These are phyloP conservation scores for Solanum pimpinellifolium DNA, from an alignment of 257 asterid genomes.

Conservation along the genomic window DNA sequence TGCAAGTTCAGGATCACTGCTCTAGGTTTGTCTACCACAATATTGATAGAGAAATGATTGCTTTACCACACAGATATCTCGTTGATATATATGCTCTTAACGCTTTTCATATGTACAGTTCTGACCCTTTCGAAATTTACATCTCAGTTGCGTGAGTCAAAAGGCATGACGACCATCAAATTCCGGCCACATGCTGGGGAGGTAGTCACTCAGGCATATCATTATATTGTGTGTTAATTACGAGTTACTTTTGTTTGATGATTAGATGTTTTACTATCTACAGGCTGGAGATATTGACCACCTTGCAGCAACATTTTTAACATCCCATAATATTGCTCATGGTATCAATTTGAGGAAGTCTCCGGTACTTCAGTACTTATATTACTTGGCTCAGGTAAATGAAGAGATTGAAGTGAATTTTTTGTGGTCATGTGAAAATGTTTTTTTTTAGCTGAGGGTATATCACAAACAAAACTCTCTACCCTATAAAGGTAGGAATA, in stretches of 20 bases:
- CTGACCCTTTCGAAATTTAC: not conserved
- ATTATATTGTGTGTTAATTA: not conserved
- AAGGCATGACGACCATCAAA: constrained; percentile 91
- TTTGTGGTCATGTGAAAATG: not conserved
- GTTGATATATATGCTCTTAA: not conserved
- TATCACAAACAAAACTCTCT: not conserved
- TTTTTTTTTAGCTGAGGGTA: not conserved
- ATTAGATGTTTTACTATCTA: constrained; percentile 6
- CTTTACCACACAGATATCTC: not conserved
- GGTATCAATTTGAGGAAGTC: constrained; percentile 93
- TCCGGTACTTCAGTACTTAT: constrained; percentile 86
- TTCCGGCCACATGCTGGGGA: constrained; percentile 98
- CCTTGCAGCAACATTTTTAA: constrained; percentile 92
- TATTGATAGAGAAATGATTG: not conserved
- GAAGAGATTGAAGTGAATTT: not conserved
- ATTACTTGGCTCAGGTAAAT: constrained; percentile 91
- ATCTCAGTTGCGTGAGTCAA: constrained; percentile 90
- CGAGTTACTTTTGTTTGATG: not conserved
- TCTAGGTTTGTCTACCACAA: not conserved
- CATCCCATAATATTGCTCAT: constrained; percentile 84
- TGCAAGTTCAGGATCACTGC: not conserved
- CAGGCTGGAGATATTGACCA: constrained; percentile 98
- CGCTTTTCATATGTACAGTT: not conserved
- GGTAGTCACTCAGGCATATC: constrained; percentile 27
- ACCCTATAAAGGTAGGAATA: not conserved